Base-by-base conservation (phyloP, 139 green algal genomes). In the Medakamo hakoo region DNA sequence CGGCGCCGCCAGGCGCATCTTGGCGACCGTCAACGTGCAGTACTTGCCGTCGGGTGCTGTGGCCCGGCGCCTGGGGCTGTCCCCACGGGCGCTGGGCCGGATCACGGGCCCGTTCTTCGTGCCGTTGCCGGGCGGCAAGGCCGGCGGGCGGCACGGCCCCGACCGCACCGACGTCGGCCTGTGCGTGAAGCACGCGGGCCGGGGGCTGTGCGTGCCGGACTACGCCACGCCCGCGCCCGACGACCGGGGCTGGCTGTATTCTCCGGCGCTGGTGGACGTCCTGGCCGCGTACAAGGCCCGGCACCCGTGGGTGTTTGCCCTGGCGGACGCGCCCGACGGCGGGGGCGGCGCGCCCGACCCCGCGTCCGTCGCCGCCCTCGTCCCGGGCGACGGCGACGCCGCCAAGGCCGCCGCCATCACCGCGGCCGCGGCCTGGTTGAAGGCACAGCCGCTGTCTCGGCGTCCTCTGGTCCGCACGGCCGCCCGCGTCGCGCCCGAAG, bases 161-260 rank as follows among this genome's bases (percentile, higher is more conserved):
- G 79, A 86, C 48, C 67, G 73, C 19, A 77, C 82, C 23, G 87
- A 95, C 64, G 49, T 95, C 18, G 88, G 88, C 1, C 80, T 95
- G 65, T 82, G 69, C 21, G 82, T 95, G 4, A 89, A 89, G 72
- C 73, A 82, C 28, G 71, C 55, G 2, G 62, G 55, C 52, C 76
- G 84, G 57, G 70, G 68, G 5, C 70, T 92, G 49, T 92, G 82
- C 67, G 87, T 94, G 62, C 84, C 87, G 24, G 82, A 83, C 60
- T 81, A 69, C 28, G 65, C 60, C 22, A 29, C 49, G 2, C 66
- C 78, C 25, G 59, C 63, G 21, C 52, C 65, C n/a, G 67, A 77
- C 27, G 68, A 73, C 25, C 68, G 64, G 59, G 82, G 83, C 49
- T 95, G 86, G 86, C 60, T 67, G 24, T 95, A 93, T 76, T 80